Conservation (phyloP, 345 rosid species). For the Moricandia moricandioides region DNA sequence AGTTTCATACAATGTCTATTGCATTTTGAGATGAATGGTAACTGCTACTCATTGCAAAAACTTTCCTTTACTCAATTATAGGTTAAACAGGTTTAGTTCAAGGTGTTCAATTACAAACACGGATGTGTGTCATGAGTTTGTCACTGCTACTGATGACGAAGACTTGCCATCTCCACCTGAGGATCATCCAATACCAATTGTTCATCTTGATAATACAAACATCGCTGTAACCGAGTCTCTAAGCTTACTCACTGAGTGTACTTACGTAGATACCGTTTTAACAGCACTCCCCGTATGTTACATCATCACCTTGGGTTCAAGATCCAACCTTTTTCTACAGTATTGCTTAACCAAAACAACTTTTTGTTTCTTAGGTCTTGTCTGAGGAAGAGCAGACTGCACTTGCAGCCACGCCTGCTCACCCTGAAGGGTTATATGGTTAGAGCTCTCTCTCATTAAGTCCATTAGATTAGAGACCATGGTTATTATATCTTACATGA, state of each 20-base stretch:
- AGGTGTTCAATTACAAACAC: constrained; percentile 65
- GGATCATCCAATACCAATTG: constrained; percentile 51
- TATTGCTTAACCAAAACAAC: neutral
- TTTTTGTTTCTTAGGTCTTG: constrained; percentile 53
- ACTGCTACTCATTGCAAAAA: neutral
- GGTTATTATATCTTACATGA: no score
- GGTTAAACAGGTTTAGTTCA: constrained; percentile 50
- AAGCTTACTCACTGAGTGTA: constrained; percentile 55
- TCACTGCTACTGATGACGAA: constrained; percentile 50
- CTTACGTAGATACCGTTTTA: constrained; percentile 68
- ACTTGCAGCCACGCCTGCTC: constrained; percentile 94
- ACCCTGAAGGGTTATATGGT: constrained; percentile 84
- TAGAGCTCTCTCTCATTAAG: constrained; percentile 17
- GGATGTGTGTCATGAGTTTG: constrained; percentile 46
- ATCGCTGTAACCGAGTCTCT: constrained; percentile 59
- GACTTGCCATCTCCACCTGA: constrained; percentile 41
- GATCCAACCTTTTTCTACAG: neutral
- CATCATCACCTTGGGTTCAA: neutral
- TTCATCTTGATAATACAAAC: constrained; percentile 61
- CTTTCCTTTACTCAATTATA: constrained; percentile 9
- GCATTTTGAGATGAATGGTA: neutral
- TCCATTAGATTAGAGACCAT: neutral
- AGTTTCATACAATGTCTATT: neutral
- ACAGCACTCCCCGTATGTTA: constrained; percentile 66
- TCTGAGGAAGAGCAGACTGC: constrained; percentile 83